Base-by-base conservation (phyloP, 2,329 filamentous ascomycete species). In the Diaporthe vexans region DNA sequence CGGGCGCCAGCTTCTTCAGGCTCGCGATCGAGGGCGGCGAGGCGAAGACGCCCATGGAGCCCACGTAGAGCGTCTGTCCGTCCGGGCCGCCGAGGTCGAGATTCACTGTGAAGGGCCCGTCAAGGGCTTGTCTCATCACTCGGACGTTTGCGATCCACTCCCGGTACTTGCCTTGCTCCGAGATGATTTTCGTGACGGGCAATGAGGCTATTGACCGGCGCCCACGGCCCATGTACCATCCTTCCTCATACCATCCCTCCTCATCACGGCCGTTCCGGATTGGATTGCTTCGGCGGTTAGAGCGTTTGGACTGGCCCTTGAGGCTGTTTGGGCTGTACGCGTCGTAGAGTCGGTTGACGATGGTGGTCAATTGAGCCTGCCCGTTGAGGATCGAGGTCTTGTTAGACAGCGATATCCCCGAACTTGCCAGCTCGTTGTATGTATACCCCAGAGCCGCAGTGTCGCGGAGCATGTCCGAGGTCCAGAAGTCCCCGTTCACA, bases 111-210 rank as follows among this genome's bases (percentile, higher is more conserved):
- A 92, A 94, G 0, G 92, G 90, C 1, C 88, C 89, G 15, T 88
- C 85, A 11, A 93, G 81, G 3, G 90, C 90, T 73, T 90, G 88
- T 76, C 91, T 92, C 71, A 87, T 85, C 29, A 92, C 89, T 21
- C 86, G 84, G 58, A 95, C 87, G 78, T 93, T 94, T 77, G 90
- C 91, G 33, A 91, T 86, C 90, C 94, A 96, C 78, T 95, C 88
- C 8, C 85, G 86, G 78, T 91, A 91, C 13, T 80, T 79, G 58
- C 82, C 82, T 17, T 85, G 78, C 3, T 81, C 79, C 48, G 88
- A 81, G 9, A 87, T 79, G 33, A 79, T 78, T 8, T 79, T 71
- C 35, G 79, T 78, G 40, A 83, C 76, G 57, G 83, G 79, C 17
- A 74, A 69, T 29, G 69, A 48, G 37, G 17, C 37, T n/a, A 37